Percentiles rank a stretch among this genome's conserved stretches.
Evolutionary conservation across 2,329 filamentous ascomycete species (phyloP).

Genomic region (Fonsecaea pedrosoi): DNA sequence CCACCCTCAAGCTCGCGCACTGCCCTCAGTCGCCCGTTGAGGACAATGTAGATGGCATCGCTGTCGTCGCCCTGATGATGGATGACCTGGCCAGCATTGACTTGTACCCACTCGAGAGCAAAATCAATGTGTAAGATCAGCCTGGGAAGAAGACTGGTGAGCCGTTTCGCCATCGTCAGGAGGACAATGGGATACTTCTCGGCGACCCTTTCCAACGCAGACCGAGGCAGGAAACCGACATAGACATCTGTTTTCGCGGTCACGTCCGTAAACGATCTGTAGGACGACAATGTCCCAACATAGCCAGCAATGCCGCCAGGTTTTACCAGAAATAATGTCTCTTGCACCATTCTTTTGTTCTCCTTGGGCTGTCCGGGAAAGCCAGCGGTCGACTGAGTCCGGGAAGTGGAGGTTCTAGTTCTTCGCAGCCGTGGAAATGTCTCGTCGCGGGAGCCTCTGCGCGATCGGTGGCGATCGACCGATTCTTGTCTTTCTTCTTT

Average conservation of each 20-base stretch:
- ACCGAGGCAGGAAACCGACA: constrained; percentile 88
- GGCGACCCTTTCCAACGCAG: constrained; percentile 86
- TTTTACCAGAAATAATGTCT: constrained; percentile 87
- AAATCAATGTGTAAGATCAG: constrained; percentile 97
- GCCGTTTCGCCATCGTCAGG: constrained; percentile 91
- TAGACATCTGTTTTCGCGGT: constrained; percentile 98
- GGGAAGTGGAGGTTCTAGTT: constrained; percentile 53
- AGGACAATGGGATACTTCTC: constrained; percentile 91
- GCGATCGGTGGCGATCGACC: constrained; percentile 1
- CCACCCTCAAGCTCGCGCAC: constrained; percentile 83
- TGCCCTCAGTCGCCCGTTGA: constrained; percentile 87
- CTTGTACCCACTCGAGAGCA: constrained; percentile 96
- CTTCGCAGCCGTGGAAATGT: constrained; percentile 55
- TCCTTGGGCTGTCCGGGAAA: constrained; percentile 42
- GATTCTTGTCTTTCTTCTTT: constrained; percentile 46
- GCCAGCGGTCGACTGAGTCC: constrained; percentile 40
- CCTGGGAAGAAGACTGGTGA: constrained; percentile 86
- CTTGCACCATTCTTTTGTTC: constrained; percentile 59
- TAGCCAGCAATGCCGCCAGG: constrained; percentile 94
- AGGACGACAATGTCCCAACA: constrained; percentile 90
- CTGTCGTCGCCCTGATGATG: constrained; percentile 95
- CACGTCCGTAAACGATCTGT: constrained; percentile 94
- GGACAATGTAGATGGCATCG: constrained; percentile 96
- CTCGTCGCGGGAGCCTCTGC: constrained; percentile 42
- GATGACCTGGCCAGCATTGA: constrained; percentile 91